A percentile compares a stretch with the other conserved stretches of the same genome.
Evolutionary conservation across 148 eudicot species (phyloP).

Genomic region (Spergularia marina): DNA sequence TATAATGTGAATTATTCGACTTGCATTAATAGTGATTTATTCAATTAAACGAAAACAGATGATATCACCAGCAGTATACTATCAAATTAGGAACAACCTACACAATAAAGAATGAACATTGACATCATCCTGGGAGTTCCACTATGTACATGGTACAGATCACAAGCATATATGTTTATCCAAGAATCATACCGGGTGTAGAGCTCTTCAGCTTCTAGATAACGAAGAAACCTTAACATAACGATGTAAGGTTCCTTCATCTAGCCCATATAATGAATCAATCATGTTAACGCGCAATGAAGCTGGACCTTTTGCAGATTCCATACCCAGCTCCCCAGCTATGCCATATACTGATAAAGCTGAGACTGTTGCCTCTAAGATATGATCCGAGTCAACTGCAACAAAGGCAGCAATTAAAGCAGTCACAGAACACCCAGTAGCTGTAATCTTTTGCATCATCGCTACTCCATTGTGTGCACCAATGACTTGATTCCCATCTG

Average conservation of each 20-base stretch:
- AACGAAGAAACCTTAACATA: conserved; percentile 32
- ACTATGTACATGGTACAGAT: neutral
- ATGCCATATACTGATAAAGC: conserved; percentile 75
- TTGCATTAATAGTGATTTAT: neutral
- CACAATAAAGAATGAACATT: neutral
- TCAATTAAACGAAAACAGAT: neutral
- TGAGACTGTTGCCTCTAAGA: conserved; percentile 75
- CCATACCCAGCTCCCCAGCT: conserved; percentile 75
- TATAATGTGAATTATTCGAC: neutral
- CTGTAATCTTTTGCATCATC: conserved; percentile 78
- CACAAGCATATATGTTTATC: neutral
- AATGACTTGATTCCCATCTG: conserved; percentile 63
- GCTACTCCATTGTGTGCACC: conserved; percentile 71
- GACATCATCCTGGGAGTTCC: no score
- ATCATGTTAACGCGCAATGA: conserved; percentile 70
- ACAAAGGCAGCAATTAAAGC: conserved; percentile 84
- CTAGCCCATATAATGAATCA: conserved; percentile 72
- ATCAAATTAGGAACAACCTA: neutral
- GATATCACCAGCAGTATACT: neutral
- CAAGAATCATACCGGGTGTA: conserved; percentile 9
- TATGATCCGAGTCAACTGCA: conserved; percentile 54
- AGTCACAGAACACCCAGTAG: conserved; percentile 85
- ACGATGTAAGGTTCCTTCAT: conserved; percentile 39
- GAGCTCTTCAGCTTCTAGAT: conserved; percentile 4
- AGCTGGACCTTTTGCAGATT: conserved; percentile 72